A percentile compares a stretch with the other conserved stretches of the same genome.
Evolutionary conservation across 2,329 filamentous ascomycete species (phyloP).

Genomic region (Diplodia scrobiculata): DNA sequence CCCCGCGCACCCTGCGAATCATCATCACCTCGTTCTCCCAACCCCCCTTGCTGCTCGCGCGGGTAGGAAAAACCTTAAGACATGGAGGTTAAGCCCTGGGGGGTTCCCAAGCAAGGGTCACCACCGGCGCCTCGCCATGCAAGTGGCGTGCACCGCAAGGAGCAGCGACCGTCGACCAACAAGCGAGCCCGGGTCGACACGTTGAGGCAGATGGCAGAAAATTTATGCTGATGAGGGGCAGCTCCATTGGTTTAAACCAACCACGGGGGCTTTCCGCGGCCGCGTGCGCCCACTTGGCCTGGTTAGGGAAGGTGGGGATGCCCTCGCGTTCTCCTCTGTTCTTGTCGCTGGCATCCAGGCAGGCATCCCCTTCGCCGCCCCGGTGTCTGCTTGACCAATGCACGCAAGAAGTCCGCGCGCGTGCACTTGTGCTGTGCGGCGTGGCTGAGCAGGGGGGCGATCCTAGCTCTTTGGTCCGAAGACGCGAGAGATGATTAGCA

Average conservation of each 20-base stretch:
- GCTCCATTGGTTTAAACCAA: constrained; percentile 3
- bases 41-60: constrained; percentile 16
- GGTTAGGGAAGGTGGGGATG: constrained; percentile 20
- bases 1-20: constrained; percentile 21
- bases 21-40: not conserved
- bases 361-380: constrained; percentile 3
- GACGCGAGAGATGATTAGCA: constrained; percentile 9
- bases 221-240: constrained; percentile 5
- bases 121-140: constrained; percentile 2
- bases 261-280: not conserved
- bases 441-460: constrained; percentile 25
- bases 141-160: constrained; percentile 9
- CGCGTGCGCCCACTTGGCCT: constrained; percentile 10
- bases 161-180: not conserved
- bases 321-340: not conserved
- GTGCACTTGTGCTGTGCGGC: constrained; percentile 22
- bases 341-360: not conserved
- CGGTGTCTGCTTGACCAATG: constrained; percentile 10
- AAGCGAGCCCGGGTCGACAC: not conserved
- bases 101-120: constrained; percentile 17
- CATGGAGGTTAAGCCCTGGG: not conserved
- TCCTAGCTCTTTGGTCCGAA: constrained; percentile 13
- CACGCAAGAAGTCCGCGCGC: constrained; percentile 15
- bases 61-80: not conserved
- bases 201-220: not conserved